Conservation (phyloP, 495 filamentous ascomycete species). For the Melanomma pulvis-pyrius region DNA sequence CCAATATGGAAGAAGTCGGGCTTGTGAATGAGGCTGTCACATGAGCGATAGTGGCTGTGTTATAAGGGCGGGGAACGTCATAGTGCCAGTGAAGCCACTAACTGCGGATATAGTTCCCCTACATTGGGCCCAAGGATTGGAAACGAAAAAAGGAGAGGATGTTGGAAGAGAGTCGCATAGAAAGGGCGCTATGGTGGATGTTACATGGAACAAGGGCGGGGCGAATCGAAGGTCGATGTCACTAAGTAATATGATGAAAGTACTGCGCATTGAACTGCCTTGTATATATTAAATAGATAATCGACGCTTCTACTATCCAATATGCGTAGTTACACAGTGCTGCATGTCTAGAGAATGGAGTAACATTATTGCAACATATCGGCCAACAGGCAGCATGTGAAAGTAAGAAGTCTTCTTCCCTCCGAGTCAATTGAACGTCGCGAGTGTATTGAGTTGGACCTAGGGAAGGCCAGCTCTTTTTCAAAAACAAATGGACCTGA, state of each 20-base stretch:
- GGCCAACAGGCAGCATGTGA: too few relatives aligned
- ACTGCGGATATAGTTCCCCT: neutral
- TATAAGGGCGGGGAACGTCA: neutral
- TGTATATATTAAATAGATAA: too few relatives aligned
- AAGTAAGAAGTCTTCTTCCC: too few relatives aligned
- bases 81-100: neutral
- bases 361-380: too few relatives aligned
- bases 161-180: neutral
- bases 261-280: too few relatives aligned
- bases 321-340: too few relatives aligned
- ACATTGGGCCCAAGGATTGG: neutral
- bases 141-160: neutral
- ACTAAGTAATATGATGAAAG: neutral
- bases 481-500: too few relatives aligned
- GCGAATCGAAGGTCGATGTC: neutral
- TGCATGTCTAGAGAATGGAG: too few relatives aligned
- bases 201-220: neutral
- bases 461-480: too few relatives aligned
- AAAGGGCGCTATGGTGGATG: neutral
- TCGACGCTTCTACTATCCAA: too few relatives aligned
- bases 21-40: slow-evolving; percentile 4
- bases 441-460: too few relatives aligned
- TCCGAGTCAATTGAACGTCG: too few relatives aligned
- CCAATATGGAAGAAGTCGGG: neutral
- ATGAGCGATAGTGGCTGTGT: neutral